Conservation (phyloP, 352 stramenopile species). For the Globisporangium cylindrosporum region DNA sequence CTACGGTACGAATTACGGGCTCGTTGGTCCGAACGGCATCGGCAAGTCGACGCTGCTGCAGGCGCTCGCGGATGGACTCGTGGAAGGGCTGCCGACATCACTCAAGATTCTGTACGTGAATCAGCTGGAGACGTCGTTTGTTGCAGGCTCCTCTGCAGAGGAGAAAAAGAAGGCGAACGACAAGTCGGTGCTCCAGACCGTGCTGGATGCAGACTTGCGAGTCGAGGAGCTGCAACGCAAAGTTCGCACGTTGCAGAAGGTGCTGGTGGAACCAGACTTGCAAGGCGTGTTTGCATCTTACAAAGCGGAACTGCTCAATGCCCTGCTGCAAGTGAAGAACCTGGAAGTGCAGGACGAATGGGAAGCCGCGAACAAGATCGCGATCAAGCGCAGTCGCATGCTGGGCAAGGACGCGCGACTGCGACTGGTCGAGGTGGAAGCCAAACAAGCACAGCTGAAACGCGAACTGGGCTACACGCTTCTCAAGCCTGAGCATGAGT, state of each 20-base stretch:
- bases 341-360: conserved; percentile 34
- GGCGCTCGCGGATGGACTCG: conserved; percentile 88
- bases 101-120: conserved; percentile 63
- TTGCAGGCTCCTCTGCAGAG: conserved; percentile 17
- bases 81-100: conserved; percentile 43
- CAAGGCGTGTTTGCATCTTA: conserved; percentile 25
- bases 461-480: conserved; percentile 27
- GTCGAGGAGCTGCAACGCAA: conserved; percentile 36
- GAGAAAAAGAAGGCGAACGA: conserved; percentile 8
- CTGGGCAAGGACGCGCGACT: conserved; percentile 45
- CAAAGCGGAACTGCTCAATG: conserved; percentile 35
- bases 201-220: conserved; percentile 44
- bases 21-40: conserved; percentile 83
- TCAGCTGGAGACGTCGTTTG: conserved; percentile 48
- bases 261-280: conserved; percentile 18
- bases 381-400: conserved; percentile 57
- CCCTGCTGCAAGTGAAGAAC: conserved; percentile 32
- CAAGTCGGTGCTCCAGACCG: conserved; percentile 40
- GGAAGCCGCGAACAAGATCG: conserved; percentile 40
- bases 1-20: conserved; percentile 70
- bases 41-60: conserved; percentile 93
- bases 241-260: conserved; percentile 33
- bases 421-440: conserved; percentile 39
- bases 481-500: conserved; percentile 22
- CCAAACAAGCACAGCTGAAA: conserved; percentile 29